Base-by-base conservation (phyloP, 106 monocot species). In the Dendrobium nobile region DNA sequence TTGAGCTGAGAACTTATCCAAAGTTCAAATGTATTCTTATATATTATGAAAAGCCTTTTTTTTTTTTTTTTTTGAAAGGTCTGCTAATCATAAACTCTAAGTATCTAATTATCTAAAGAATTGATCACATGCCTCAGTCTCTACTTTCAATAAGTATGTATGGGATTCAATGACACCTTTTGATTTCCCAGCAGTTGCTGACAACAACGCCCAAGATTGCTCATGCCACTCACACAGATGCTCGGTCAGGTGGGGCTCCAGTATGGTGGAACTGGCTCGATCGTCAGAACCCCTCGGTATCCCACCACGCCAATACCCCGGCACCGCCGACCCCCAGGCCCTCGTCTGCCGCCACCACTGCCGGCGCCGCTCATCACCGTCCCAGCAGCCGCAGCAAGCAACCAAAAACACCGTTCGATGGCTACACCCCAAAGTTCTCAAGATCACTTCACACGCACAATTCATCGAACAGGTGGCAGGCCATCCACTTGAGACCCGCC, bases 181-280 rank as follows among this genome's bases (percentile, higher is more conserved):
- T 20, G 41, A 74, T 44, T 41, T 19, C 42, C 37, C 19, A 44
- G 43, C 85, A 93, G 91, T 75, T 87, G 65, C 81, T 84, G 48
- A 87, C 88, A 78, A 84, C 79, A n/a, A 83, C 87, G 28, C 86
- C 87, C 18, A 85, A 80, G 74, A 80, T 87, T 3, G 85, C 90
- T 0, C 79, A 77, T 27, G 80, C 89, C 0, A 82, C 82, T 54
- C 54, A 83, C 1, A 72, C 82, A 6, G 89, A 81, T 77, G 80
- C 84, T 78, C 75, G 77, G 16, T 77, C 84, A 44, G 87, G 84
- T 0, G 84, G 86, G 5, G 72, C 24, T 54, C 89, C 87, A 19
- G 84, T 78, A 84, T 86, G 88, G 89, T 89, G 92, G 92, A 88
- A 54, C 41, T 88, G 88, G 84, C 78, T 87, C 41, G 92, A 90